Evolutionary conservation across 2,329 filamentous ascomycete species (phyloP), one percentile per base, ranked within the genome.

Genomic region (Nigrospora oryzae): DNA sequence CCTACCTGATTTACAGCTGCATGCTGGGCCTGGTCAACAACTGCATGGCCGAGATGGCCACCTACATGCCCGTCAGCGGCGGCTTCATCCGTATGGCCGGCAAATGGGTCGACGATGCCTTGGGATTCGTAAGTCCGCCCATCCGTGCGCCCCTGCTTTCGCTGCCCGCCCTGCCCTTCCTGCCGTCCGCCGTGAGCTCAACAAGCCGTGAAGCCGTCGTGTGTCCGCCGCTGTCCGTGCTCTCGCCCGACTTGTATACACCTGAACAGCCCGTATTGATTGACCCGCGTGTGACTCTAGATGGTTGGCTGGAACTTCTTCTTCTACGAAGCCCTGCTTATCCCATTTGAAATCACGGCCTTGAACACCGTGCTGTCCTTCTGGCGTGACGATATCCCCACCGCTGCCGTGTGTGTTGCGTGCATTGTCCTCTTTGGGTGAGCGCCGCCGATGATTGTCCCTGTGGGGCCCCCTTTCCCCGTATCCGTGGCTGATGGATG

Each of bases 61-160:
- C 69, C 19, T 71, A 73, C 48, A 75, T 78, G 66, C 79, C 80
- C 17, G 71, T 83, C 45, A 71, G 68, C 34, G 78, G 77, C 51
- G 74, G 74, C 4, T 82, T 81, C 55, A 72, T 83, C 49, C 75
- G 79, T 46, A 67, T 82, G 51, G 77, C 77, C 4, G 77, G 77
- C 38, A 66, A 79, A 46, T 83, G 76, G 73, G 75, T 77, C 12
- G 79, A 83, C 55, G 77, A 81, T 11, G 74, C 79, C 11, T 64
- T 77, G 28, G 77, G 78, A 32, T 81, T 82, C 54, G 23, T 28
- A 28, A 28, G 23, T 28, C 23, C 23, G 23, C 23, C 23, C 23
- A 28, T 28, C 23, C 23, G 23, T 7, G 23, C 23, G 5, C 2
- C 23, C 23, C 23, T 28, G 5, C 23, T 28, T 7, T 28, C 23